These are phyloP conservation scores for Sambucus nigra DNA, from an alignment of 129 eudicot genomes.

Conservation along the genomic window DNA sequence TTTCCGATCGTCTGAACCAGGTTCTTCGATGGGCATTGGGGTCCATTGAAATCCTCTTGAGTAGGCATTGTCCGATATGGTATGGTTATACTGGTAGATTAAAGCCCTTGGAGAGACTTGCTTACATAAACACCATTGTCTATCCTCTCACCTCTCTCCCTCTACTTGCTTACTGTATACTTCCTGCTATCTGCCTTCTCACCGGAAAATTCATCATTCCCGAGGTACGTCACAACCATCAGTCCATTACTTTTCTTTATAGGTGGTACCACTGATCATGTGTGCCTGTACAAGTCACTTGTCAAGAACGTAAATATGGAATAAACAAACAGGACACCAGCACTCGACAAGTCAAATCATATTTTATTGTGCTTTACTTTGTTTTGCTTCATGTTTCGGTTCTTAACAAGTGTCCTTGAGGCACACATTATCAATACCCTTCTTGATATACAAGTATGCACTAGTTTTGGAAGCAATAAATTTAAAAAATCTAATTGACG, in stretches of 20 bases:
- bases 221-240: conserved; percentile 28
- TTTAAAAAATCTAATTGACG: too few relatives aligned
- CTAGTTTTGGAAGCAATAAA: too few relatives aligned
- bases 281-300: too few relatives aligned
- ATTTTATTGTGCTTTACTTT: too few relatives aligned
- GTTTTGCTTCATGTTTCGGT: too few relatives aligned
- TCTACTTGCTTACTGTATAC: conserved; percentile 65
- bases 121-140: conserved; percentile 72
- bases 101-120: conserved; percentile 58
- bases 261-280: not conserved
- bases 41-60: conserved; percentile 65
- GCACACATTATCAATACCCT: too few relatives aligned
- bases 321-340: too few relatives aligned
- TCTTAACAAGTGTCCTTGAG: too few relatives aligned
- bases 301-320: too few relatives aligned
- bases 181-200: conserved; percentile 78
- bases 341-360: too few relatives aligned
- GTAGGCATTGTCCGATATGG: conserved; percentile 92
- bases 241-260: not conserved
- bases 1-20: conserved; percentile 83
- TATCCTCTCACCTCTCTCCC: conserved; percentile 79
- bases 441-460: too few relatives aligned
- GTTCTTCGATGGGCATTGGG: conserved; percentile 92
- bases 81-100: conserved; percentile 69
- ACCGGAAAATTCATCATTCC: conserved; percentile 76